Evolutionary conservation across 139 green algal species (phyloP).

Genomic region (Gonium pectorale): DNA sequence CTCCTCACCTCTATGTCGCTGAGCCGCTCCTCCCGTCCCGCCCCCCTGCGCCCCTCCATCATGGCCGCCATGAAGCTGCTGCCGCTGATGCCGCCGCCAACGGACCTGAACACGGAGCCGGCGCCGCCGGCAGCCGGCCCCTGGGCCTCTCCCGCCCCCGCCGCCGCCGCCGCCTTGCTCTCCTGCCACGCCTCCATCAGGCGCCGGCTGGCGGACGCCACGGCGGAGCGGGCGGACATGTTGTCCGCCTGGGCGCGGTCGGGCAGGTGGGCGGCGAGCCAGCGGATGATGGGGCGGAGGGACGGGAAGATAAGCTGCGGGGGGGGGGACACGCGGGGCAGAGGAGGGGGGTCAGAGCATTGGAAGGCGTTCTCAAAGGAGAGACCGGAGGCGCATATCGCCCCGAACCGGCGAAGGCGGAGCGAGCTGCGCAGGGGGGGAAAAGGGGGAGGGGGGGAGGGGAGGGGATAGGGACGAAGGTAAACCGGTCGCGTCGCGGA

Average conservation of each 20-base stretch:
- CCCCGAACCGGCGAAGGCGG: too few species aligned
- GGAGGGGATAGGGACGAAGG: too few species aligned
- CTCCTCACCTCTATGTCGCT: conserved; percentile 9
- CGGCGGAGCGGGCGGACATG: not conserved
- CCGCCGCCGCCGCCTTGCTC: not conserved
- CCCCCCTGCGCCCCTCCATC: conserved; percentile 18
- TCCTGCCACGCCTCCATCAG: conserved; percentile 20
- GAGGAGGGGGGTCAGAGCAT: too few species aligned
- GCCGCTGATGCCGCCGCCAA: conserved; percentile 9
- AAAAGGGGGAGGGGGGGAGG: too few species aligned
- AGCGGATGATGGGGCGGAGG: not conserved
- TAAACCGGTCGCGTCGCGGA: too few species aligned
- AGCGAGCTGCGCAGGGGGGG: too few species aligned
- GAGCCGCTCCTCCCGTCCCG: not conserved
- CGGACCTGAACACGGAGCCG: not conserved
- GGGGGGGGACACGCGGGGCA: too few species aligned
- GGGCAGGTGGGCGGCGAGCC: not conserved
- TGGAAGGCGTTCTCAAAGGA: too few species aligned
- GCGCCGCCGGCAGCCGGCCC: not conserved
- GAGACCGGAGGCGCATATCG: too few species aligned
- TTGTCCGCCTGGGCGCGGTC: not conserved
- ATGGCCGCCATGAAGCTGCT: conserved; percentile 36
- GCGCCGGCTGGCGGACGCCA: not conserved
- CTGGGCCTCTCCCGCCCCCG: not conserved
- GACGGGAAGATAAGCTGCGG: not conserved